Evolutionary conservation across 805 yeast genomes (phyloP).

Genomic region (Kazachstania bromeliacearum): DNA sequence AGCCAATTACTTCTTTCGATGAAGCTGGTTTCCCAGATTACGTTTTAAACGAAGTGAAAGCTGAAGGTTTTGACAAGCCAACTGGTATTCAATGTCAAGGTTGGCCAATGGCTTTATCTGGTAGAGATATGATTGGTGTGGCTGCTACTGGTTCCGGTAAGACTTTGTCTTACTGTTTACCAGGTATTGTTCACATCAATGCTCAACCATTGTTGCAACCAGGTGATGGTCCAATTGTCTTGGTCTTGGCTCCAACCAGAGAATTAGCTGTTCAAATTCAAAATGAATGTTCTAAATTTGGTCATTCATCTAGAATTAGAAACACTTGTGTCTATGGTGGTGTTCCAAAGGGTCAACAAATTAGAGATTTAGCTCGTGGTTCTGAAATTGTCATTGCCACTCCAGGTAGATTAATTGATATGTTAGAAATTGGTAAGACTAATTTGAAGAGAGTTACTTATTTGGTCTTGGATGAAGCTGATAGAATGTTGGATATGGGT

Average conservation of each 20-base stretch:
- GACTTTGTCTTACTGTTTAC: constrained; percentile 93
- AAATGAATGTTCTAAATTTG: constrained; percentile 91
- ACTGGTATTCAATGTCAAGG: constrained; percentile 98
- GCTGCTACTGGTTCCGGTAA: constrained; percentile 99
- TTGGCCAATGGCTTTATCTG: constrained; percentile 99
- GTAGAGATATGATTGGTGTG: constrained; percentile 98
- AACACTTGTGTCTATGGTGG: constrained; percentile 98
- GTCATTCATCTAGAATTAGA: constrained; percentile 84
- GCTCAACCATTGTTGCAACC: constrained; percentile 90
- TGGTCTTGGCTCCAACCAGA: constrained; percentile 96
- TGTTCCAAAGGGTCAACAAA: constrained; percentile 96
- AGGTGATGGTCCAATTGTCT: constrained; percentile 96
- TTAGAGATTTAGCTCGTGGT: constrained; percentile 92
- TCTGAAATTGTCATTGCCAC: constrained; percentile 95
- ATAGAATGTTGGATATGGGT: constrained; percentile 99
- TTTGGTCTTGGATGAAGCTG: constrained; percentile 97
- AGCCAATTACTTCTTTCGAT: constrained; percentile 85
- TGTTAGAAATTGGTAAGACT: constrained; percentile 92
- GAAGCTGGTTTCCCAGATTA: constrained; percentile 98
- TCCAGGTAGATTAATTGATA: constrained; percentile 97
- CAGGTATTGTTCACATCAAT: constrained; percentile 93
- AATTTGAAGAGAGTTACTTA: constrained; percentile 94
- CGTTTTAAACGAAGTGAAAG: constrained; percentile 79
- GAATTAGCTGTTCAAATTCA: constrained; percentile 98
- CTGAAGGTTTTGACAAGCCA: constrained; percentile 88